Conservation (phyloP, 805 yeast species). For the Scheffersomyces amazonensis region DNA sequence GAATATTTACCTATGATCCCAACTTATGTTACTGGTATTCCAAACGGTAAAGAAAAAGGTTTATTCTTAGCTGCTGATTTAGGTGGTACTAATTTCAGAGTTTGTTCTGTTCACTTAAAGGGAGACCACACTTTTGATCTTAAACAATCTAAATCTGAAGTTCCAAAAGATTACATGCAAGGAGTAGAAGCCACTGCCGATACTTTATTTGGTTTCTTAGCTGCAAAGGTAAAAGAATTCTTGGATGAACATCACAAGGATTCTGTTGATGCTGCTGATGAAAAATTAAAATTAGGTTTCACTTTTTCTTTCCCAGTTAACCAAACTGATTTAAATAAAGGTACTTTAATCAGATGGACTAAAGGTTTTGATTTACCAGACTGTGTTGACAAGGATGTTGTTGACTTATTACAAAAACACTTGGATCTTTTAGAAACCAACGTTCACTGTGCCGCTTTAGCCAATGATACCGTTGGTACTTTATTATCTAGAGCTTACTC, state of each 20-base stretch:
- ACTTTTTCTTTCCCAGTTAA: conserved; percentile 92
- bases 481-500: conserved; percentile 83
- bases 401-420: conserved; percentile 65
- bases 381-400: conserved; percentile 82
- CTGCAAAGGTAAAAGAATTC: conserved; percentile 65
- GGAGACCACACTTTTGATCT: conserved; percentile 80
- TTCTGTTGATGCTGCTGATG: conserved; percentile 12
- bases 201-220: conserved; percentile 75
- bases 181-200: conserved; percentile 55
- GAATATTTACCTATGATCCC: conserved; percentile 82
- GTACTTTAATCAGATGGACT: conserved; percentile 91
- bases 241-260: conserved; percentile 63
- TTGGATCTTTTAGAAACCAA: conserved; percentile 59
- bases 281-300: conserved; percentile 73
- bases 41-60: conserved; percentile 84
- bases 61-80: conserved; percentile 85
- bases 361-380: conserved; percentile 90
- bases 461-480: conserved; percentile 96
- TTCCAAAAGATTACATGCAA: conserved; percentile 78
- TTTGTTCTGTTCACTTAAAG: conserved; percentile 76
- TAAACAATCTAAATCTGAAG: conserved; percentile 72
- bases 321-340: conserved; percentile 76
- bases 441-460: conserved; percentile 78
- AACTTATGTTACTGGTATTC: conserved; percentile 79
- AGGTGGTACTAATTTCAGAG: conserved; percentile 96